phyloP scores from a whole-genome alignment of 1,139 yeast species.

The Kluyveromyces sp. region DNA sequence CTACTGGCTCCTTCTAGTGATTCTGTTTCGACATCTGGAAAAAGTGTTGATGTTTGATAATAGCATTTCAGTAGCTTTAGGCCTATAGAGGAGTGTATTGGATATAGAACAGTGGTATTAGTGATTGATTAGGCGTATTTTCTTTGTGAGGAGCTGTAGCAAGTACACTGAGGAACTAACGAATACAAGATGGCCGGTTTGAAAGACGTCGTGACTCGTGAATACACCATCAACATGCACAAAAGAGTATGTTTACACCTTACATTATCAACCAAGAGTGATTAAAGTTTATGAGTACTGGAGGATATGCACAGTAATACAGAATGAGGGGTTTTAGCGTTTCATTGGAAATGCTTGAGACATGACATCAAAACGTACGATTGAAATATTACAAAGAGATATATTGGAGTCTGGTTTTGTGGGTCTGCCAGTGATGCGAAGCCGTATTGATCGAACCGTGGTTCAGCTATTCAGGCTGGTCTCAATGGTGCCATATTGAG shows the following conservation, averaged over 20 bases:
- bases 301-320: not conserved
- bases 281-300: not conserved
- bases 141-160: no score
- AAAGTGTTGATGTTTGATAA: slow-evolving; percentile 6
- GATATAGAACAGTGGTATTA: not conserved
- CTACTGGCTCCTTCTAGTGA: not conserved
- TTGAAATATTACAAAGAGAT: no score
- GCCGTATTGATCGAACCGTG: not conserved
- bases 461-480: not conserved
- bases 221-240: slow-evolving; percentile 99
- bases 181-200: slow-evolving; percentile 70
- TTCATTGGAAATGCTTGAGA: no score
- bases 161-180: slow-evolving; percentile 10
- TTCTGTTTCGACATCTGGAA: not conserved
- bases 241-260: slow-evolving; percentile 72
- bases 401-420: not conserved
- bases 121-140: no score
- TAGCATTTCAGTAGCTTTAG: not conserved
- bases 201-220: slow-evolving; percentile 99
- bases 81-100: not conserved
- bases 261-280: not conserved
- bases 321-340: no score
- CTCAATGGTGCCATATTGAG: not conserved
- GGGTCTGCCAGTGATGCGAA: no score
- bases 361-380: no score